Percentiles rank a stretch among this genome's conserved stretches.
Conservation (phyloP, 768 basidiomycete genomes). For the Tephrocybe sp. region DNA sequence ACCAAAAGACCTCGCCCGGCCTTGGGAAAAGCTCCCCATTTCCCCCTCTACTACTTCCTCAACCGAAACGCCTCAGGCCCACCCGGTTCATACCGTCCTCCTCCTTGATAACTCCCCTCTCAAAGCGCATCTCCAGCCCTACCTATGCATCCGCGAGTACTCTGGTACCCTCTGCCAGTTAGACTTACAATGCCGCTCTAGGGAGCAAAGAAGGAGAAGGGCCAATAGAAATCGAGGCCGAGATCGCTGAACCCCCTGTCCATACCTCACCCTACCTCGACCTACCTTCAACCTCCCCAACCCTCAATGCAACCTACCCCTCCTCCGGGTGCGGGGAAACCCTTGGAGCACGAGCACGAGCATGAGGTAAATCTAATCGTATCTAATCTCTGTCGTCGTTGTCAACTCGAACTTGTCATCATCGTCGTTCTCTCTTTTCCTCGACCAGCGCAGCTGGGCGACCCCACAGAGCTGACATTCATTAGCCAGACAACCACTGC, state of each 20-base stretch:
- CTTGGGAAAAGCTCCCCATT: conserved; percentile 53
- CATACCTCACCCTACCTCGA: not conserved
- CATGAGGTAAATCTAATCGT: no score
- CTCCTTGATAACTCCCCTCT: conserved; percentile 57
- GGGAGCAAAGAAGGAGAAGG: no score
- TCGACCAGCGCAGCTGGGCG: no score
- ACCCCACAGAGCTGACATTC: no score
- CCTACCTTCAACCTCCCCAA: not conserved
- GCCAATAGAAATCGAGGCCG: no score
- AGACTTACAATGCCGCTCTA: conserved; percentile 8
- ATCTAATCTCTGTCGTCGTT: no score
- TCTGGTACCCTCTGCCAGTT: conserved; percentile 22
- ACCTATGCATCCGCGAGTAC: conserved; percentile 77
- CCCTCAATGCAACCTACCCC: not conserved
- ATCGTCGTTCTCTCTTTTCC: no score
- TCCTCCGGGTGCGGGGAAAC: not conserved
- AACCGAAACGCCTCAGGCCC: conserved; percentile 15
- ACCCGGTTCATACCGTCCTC: conserved; percentile 46
- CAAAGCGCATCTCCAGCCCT: conserved; percentile 69
- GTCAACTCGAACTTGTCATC: no score
- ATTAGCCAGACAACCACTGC: no score
- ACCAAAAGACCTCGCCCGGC: conserved; percentile 74
- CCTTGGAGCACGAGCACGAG: no score
- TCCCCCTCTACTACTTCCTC: not conserved
- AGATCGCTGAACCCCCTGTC: no score